Conservation (phyloP, 257 asterid genomes). For the Solanum gracilifrons region DNA sequence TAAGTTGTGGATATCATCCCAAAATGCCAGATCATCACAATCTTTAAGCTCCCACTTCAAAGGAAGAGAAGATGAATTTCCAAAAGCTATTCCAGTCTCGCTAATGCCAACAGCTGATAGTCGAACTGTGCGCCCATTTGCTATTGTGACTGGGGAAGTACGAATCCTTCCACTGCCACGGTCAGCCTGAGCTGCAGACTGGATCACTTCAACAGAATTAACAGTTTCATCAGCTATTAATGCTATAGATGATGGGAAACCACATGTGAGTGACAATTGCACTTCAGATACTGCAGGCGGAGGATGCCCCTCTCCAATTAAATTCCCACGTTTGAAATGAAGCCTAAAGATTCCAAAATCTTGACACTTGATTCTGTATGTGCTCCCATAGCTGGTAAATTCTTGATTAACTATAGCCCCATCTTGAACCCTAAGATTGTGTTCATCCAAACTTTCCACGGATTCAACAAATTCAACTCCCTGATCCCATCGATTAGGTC, state of each 20-base stretch:
- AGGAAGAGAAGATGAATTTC: conserved; percentile 72
- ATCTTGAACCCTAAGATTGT: conserved; percentile 18
- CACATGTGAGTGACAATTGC: conserved; percentile 45
- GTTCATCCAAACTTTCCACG: conserved; percentile 34
- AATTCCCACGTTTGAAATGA: conserved; percentile 70
- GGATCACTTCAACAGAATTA: conserved; percentile 40
- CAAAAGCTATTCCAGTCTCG: conserved; percentile 65
- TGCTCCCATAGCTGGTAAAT: conserved; percentile 31
- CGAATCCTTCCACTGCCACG: conserved; percentile 54
- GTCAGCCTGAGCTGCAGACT: conserved; percentile 58
- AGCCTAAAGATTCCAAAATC: conserved; percentile 56
- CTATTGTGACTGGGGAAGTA: conserved; percentile 55
- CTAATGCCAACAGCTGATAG: conserved; percentile 71
- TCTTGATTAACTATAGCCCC: conserved; percentile 22
- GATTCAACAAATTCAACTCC: conserved; percentile 59
- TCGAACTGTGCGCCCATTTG: conserved; percentile 78
- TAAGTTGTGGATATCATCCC: conserved; percentile 36
- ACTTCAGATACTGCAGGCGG: conserved; percentile 76
- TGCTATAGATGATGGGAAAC: conserved; percentile 62
- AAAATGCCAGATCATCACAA: conserved; percentile 56
- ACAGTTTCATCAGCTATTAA: conserved; percentile 63
- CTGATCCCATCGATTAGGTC: conserved; percentile 75
- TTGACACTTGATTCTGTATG: conserved; percentile 60
- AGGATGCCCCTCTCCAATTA: conserved; percentile 61
- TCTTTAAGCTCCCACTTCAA: conserved; percentile 59